Evolutionary conservation across 768 basidiomycete genomes (phyloP).

Genomic region (Mycena chlorophos): DNA sequence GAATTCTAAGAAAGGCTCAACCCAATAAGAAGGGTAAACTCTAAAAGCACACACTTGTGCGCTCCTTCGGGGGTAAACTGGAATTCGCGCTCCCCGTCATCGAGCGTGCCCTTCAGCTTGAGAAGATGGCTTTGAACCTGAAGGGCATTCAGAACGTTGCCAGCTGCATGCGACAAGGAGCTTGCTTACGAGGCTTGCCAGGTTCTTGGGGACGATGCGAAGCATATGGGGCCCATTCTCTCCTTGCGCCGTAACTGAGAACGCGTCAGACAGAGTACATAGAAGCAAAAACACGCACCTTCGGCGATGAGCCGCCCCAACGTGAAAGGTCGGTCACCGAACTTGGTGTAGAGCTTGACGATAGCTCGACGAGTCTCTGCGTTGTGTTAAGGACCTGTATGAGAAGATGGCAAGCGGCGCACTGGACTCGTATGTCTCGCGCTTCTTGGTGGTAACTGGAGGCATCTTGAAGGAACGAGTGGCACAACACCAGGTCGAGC

Average conservation of each 20-base stretch:
- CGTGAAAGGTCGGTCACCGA: background rate
- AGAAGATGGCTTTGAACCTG: too few species aligned
- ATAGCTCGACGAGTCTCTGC: background rate
- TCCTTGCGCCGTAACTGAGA: background rate
- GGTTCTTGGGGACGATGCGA: background rate
- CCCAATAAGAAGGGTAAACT: too few species aligned
- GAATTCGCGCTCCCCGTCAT: too few species aligned
- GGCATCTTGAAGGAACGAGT: background rate
- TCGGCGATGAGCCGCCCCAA: background rate
- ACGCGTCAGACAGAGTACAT: background rate
- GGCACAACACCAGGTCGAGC: conserved; percentile 1
- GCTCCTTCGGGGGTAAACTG: too few species aligned
- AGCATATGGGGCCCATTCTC: background rate
- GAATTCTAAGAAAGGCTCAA: too few species aligned
- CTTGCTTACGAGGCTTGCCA: background rate
- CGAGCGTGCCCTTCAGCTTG: too few species aligned
- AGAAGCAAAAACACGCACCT: background rate
- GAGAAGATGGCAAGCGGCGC: background rate
- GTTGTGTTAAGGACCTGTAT: background rate
- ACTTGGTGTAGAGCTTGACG: background rate
- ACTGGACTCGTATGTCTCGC: background rate
- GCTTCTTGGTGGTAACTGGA: background rate
- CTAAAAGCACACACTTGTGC: too few species aligned
- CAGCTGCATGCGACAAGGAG: background rate
- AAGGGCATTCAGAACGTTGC: background rate